Percentiles rank a stretch among this genome's conserved stretches.
phyloP scores from a whole-genome alignment of 352 stramenopile species.

The Phytophthora quininea region DNA sequence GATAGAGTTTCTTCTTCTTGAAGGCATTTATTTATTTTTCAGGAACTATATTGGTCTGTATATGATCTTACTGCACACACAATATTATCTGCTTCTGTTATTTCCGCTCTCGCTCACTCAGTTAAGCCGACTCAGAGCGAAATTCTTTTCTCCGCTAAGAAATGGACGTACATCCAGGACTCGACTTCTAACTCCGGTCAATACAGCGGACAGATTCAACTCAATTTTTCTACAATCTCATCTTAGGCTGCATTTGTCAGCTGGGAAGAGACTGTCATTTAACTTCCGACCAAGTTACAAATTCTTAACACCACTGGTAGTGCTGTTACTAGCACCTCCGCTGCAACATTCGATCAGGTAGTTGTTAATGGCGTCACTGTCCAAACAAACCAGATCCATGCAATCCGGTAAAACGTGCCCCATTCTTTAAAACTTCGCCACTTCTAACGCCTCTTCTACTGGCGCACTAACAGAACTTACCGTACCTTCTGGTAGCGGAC shows the following conservation, averaged over 20 bases:
- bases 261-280: conserved; percentile 22
- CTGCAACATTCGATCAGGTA: conserved; percentile 14
- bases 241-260: conserved; percentile 20
- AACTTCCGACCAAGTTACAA: conserved; percentile 20
- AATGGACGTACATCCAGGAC: conserved; percentile 22
- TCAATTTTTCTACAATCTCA: conserved; percentile 16
- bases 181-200: conserved; percentile 4
- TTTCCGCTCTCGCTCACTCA: conserved; percentile 15
- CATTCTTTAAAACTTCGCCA: background rate
- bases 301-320: conserved; percentile 4
- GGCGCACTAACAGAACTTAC: background rate
- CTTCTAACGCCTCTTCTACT: background rate
- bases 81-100: background rate
- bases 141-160: conserved; percentile 13
- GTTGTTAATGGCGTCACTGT: conserved; percentile 11
- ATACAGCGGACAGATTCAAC: conserved; percentile 23
- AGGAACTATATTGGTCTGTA: too few species aligned
- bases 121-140: conserved; percentile 8
- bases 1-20: too few species aligned
- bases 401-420: background rate
- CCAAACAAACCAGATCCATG: conserved; percentile 3
- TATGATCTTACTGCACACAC: too few species aligned
- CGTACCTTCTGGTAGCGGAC: background rate
- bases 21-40: too few species aligned
- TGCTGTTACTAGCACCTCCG: background rate